phyloP scores from a whole-genome alignment of 2,329 filamentous ascomycete genomes.

The Zalaria sp. region DNA sequence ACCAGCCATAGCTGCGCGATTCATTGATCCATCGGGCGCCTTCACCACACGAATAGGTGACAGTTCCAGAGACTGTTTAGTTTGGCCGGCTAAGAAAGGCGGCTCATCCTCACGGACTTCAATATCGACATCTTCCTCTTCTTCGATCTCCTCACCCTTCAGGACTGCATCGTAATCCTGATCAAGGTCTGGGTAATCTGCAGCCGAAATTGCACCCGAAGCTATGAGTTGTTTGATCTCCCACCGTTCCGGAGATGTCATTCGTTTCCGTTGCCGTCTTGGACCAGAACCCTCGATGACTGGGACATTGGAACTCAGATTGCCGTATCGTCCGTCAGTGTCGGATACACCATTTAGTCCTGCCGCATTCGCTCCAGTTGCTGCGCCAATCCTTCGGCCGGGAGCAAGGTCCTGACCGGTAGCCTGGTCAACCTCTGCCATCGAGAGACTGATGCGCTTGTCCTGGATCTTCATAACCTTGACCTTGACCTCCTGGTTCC shows the following conservation, averaged over 20 bases:
- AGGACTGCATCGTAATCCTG: constrained; percentile 85
- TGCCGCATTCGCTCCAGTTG: constrained; percentile 81
- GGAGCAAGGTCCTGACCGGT: constrained; percentile 75
- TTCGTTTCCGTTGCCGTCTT: constrained; percentile 63
- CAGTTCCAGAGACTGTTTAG: constrained; percentile 86
- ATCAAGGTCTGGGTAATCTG: constrained; percentile 87
- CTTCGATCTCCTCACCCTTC: constrained; percentile 74
- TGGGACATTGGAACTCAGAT: constrained; percentile 38
- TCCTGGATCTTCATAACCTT: constrained; percentile 84
- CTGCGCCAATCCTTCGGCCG: constrained; percentile 62
- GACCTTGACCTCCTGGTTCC: constrained; percentile 75
- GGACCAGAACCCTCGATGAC: constrained; percentile 47
- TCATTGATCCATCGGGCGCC: constrained; percentile 94
- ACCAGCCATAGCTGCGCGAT: constrained; percentile 88
- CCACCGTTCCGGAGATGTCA: constrained; percentile 96
- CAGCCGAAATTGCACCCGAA: constrained; percentile 81
- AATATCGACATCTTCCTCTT: constrained; percentile 95
- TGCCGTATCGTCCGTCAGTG: constrained; percentile 42
- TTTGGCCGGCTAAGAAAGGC: constrained; percentile 89
- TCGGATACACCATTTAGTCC: constrained; percentile 49
- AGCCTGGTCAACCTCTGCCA: constrained; percentile 92
- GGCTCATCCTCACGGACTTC: constrained; percentile 94
- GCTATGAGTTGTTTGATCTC: constrained; percentile 95
- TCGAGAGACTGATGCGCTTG: constrained; percentile 70
- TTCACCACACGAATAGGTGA: constrained; percentile 95